Evolutionary conservation across 2,329 filamentous ascomycete species (phyloP).

Genomic region (Arachnopeziza araneosa): DNA sequence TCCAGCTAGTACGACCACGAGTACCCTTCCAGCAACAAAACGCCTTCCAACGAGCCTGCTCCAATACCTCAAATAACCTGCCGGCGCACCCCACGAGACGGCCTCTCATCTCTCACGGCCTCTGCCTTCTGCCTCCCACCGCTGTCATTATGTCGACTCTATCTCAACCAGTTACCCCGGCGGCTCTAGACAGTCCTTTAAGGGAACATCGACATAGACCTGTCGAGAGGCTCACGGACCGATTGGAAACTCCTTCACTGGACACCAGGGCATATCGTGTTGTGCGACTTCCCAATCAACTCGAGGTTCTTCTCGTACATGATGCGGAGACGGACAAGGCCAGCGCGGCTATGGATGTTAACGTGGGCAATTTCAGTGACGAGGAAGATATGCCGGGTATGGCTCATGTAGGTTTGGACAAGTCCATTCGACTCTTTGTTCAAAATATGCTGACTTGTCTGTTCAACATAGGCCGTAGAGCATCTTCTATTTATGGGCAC

Average conservation of each 20-base stretch:
- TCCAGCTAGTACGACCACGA: constrained; percentile 3
- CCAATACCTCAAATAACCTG: constrained; percentile 11
- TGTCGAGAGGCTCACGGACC: constrained; percentile 52
- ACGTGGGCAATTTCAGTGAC: constrained; percentile 94
- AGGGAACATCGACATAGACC: constrained; percentile 29
- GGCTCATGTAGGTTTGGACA: constrained; percentile 70
- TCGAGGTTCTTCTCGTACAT: constrained; percentile 89
- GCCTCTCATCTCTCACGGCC: constrained; percentile 9
- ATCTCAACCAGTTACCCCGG: constrained; percentile 29
- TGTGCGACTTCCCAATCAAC: constrained; percentile 76
- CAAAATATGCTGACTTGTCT: background rate
- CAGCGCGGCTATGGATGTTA: constrained; percentile 89
- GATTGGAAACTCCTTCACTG: constrained; percentile 74
- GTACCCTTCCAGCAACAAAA: background rate
- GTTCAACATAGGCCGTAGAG: background rate
- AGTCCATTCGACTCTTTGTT: background rate
- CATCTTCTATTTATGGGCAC: constrained; percentile 95
- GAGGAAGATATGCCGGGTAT: constrained; percentile 86
- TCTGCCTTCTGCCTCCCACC: constrained; percentile 9
- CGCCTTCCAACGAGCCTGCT: background rate
- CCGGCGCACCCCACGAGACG: background rate
- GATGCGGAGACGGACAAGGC: constrained; percentile 96
- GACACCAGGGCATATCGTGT: constrained; percentile 88
- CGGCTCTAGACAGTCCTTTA: constrained; percentile 23
- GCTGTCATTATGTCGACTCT: constrained; percentile 26